phyloP scores from a whole-genome alignment of 768 basidiomycete species.

The Rhodotorula diobovata region DNA sequence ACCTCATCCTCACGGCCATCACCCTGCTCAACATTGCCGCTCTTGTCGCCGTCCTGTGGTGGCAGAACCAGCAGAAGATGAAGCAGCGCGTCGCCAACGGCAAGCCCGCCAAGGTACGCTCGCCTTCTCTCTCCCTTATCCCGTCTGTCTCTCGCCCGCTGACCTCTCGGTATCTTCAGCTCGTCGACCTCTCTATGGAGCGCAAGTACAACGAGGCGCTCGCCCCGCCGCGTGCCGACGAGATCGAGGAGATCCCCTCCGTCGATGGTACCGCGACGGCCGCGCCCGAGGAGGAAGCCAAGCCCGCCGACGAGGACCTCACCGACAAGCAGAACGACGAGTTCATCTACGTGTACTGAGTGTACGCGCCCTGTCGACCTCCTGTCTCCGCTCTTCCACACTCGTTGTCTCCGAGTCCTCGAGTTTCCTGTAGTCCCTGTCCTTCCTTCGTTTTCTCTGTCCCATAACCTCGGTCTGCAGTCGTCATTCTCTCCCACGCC shows the following conservation, averaged over 20 bases:
- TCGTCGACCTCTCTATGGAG: neutral
- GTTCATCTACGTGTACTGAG: neutral
- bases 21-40: conserved; percentile 38
- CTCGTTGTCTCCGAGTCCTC: too few relatives aligned
- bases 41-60: conserved; percentile 40
- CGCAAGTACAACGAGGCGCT: conserved; percentile 1
- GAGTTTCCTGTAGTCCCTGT: too few relatives aligned
- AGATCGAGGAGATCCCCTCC: neutral
- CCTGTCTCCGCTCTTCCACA: neutral
- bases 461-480: too few relatives aligned
- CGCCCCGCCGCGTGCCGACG: neutral
- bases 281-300: neutral
- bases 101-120: conserved; percentile 44
- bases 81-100: conserved; percentile 44
- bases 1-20: conserved; percentile 40
- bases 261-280: neutral
- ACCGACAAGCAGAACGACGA: neutral
- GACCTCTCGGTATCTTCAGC: neutral
- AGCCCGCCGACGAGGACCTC: neutral
- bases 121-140: conserved; percentile 40
- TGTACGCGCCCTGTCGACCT: rapidly evolving
- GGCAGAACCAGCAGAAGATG: conserved; percentile 44
- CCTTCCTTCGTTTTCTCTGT: too few relatives aligned
- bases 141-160: neutral
- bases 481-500: too few relatives aligned